Percentiles rank a stretch among this genome's conserved stretches.
Conservation (phyloP, 2,329 filamentous ascomycete species). For the Chalaropsis thielavioides region DNA sequence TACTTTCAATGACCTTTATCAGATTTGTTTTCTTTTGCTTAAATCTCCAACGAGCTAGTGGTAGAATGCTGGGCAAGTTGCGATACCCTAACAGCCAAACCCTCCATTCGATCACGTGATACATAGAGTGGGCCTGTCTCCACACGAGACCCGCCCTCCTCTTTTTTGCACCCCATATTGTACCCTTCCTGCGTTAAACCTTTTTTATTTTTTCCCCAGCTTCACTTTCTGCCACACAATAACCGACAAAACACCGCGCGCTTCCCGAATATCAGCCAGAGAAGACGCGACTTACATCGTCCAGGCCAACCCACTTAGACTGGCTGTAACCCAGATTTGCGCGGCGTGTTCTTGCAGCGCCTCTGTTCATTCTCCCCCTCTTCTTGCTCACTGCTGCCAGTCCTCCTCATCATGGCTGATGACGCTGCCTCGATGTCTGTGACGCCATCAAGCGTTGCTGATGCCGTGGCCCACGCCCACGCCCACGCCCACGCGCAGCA, state of each 20-base stretch:
- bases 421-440: constrained; percentile 1
- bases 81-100: not conserved
- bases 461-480: constrained; percentile 12
- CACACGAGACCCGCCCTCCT: not conserved
- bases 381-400: not conserved
- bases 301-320: not conserved
- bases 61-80: too few relatives aligned
- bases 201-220: constrained; percentile 5
- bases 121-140: not conserved
- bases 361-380: not conserved
- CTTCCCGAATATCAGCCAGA: constrained; percentile 18
- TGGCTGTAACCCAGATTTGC: not conserved
- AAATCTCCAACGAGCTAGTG: too few relatives aligned
- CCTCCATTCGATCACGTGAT: not conserved
- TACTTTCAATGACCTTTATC: not conserved
- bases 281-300: constrained; percentile 18
- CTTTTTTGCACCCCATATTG: not conserved
- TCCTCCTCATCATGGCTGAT: constrained; percentile 2
- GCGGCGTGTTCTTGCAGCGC: not conserved
- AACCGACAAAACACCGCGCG: constrained; percentile 17
- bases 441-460: constrained; percentile 1
- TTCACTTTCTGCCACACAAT: constrained; percentile 17
- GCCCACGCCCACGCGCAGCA: constrained; percentile 4
- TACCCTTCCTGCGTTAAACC: not conserved
- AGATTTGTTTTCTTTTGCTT: too few relatives aligned